Percentiles rank a stretch among this genome's conserved stretches.
Conservation (phyloP, 2,329 filamentous ascomycete genomes). For the Paecilomyces variotii region DNA sequence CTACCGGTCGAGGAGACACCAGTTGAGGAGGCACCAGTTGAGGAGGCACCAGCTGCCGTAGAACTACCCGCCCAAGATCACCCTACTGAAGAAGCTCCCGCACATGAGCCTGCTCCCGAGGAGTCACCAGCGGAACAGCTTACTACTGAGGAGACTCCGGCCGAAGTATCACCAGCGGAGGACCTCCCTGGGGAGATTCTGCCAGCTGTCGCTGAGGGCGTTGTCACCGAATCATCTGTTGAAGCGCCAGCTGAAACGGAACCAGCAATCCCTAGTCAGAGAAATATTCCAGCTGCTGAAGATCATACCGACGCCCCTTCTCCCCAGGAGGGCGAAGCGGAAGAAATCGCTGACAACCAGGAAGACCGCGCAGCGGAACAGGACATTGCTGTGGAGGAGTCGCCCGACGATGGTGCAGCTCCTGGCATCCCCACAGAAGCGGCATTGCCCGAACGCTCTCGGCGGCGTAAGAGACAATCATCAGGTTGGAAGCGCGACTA, state of each 20-base stretch:
- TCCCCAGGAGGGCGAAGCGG: not conserved
- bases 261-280: not conserved
- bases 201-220: slow-evolving; percentile 10
- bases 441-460: slow-evolving; percentile 10
- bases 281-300: slow-evolving; percentile 3
- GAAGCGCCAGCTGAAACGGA: slow-evolving; percentile 6
- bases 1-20: slow-evolving; percentile 5
- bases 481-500: slow-evolving; percentile 23
- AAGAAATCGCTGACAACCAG: not conserved
- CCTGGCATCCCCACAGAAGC: slow-evolving; percentile 4
- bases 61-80: slow-evolving; percentile 9
- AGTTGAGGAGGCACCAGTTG: slow-evolving; percentile 10
- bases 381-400: slow-evolving; percentile 8
- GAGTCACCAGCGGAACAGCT: slow-evolving; percentile 6
- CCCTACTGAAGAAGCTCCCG: slow-evolving; percentile 7
- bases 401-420: slow-evolving; percentile 4
- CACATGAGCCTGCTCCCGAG: slow-evolving; percentile 7
- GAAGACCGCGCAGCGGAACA: not conserved
- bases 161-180: slow-evolving; percentile 10
- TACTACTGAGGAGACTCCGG: slow-evolving; percentile 6
- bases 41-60: slow-evolving; percentile 9
- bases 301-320: not conserved
- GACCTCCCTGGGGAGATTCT: slow-evolving; percentile 2
- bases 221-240: slow-evolving; percentile 6
- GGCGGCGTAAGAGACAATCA: slow-evolving; percentile 25